Evolutionary conservation across 306 rosid species (phyloP).

Genomic region (Adenanthera pavonina): DNA sequence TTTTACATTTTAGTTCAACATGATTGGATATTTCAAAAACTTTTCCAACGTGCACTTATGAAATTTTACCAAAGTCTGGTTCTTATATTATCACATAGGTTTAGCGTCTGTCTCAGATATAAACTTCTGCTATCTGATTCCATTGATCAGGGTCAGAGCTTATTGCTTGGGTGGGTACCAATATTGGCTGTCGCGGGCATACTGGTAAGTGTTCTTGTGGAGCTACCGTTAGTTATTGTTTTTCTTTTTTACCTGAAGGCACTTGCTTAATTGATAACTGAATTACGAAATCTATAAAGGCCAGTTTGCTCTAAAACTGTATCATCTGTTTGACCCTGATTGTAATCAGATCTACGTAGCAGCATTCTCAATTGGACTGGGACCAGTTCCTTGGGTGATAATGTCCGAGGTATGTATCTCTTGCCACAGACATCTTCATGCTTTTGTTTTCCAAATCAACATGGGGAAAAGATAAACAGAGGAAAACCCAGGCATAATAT

Average conservation of each 20-base stretch:
- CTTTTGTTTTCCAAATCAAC: neutral
- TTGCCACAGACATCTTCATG: constrained; percentile 13
- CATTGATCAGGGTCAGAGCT: constrained; percentile 44
- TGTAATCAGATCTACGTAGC: constrained; percentile 63
- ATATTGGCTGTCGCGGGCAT: constrained; percentile 60
- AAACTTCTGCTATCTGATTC: constrained; percentile 22
- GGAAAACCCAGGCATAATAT: neutral
- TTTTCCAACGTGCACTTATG: neutral
- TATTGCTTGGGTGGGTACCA: constrained; percentile 46
- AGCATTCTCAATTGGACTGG: constrained; percentile 79
- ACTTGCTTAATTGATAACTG: neutral
- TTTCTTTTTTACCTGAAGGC: neutral
- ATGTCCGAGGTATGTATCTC: constrained; percentile 79
- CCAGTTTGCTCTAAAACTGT: constrained; percentile 6
- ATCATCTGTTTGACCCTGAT: constrained; percentile 18
- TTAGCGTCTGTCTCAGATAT: constrained; percentile 17
- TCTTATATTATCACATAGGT: neutral
- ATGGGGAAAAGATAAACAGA: neutral
- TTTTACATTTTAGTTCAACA: too few relatives aligned
- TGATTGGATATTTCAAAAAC: too few relatives aligned
- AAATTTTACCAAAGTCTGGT: neutral
- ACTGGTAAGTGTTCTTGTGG: constrained; percentile 55
- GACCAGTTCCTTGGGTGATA: constrained; percentile 87
- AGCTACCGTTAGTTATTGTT: neutral
- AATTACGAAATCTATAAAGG: constrained; percentile 1